These are phyloP conservation scores for Aspergillus haitiensis DNA, from an alignment of 495 filamentous ascomycete species.

Conservation along the genomic window DNA sequence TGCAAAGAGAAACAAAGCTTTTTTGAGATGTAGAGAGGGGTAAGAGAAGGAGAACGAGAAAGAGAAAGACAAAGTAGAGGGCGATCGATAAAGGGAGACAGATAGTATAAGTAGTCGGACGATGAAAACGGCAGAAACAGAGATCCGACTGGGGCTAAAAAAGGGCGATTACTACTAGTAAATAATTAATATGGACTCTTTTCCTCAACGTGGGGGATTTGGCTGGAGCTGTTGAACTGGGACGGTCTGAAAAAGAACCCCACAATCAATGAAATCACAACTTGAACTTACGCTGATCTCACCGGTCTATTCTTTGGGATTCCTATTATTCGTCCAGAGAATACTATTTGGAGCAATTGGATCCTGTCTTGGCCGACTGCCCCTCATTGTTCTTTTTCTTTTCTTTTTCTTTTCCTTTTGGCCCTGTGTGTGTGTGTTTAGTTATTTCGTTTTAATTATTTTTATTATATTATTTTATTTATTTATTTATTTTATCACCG, in stretches of 20 bases:
- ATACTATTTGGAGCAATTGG: background rate
- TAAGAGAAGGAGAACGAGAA: background rate
- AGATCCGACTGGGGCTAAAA: too few relatives aligned
- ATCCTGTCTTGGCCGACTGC: background rate
- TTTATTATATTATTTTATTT: too few relatives aligned
- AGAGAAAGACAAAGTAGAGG: background rate
- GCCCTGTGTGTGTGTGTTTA: background rate
- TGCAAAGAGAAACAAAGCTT: constrained; percentile 2
- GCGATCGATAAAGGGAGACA: too few relatives aligned
- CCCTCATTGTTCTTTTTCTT: background rate
- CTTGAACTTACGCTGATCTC: constrained; percentile 8
- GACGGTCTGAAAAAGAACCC: constrained; percentile 3
- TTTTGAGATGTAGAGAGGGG: constrained; percentile 6
- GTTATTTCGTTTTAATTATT: too few relatives aligned
- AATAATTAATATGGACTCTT: too few relatives aligned
- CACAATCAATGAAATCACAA: constrained; percentile 10
- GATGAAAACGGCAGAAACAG: too few relatives aligned
- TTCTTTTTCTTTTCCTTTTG: background rate
- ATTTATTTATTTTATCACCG: too few relatives aligned
- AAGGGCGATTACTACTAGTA: too few relatives aligned
- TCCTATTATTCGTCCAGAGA: background rate
- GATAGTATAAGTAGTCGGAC: too few relatives aligned
- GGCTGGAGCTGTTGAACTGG: background rate
- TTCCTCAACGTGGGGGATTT: constrained; percentile 6
- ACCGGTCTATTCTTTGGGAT: constrained; percentile 16